A percentile compares a stretch with the other conserved stretches of the same genome.
phyloP scores from a whole-genome alignment of 306 rosid genomes.

The Vachellia pachyceras region DNA sequence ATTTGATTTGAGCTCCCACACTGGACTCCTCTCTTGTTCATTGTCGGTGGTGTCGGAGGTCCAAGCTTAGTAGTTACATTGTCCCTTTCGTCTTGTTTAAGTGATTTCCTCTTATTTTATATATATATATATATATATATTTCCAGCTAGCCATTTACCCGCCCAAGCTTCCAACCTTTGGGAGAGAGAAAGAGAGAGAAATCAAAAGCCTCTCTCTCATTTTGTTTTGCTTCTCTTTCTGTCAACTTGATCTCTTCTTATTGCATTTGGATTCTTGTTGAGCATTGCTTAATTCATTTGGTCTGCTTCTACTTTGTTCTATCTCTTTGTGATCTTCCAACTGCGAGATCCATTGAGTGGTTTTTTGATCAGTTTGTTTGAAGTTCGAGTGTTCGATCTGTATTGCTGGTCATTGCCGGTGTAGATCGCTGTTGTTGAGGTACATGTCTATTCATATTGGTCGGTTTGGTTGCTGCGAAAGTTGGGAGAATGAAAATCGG shows the following conservation, averaged over 20 bases:
- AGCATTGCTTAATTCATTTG: slow-evolving; percentile 5
- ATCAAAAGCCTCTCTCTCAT: too few species aligned
- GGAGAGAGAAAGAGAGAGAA: slow-evolving; percentile 24
- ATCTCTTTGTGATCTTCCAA: slow-evolving; percentile 9
- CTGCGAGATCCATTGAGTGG: slow-evolving; percentile 1
- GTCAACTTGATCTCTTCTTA: slow-evolving; percentile 46
- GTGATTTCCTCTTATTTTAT: slow-evolving; percentile 38
- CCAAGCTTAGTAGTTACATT: slow-evolving; percentile 43
- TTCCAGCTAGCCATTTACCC: slow-evolving; percentile 55
- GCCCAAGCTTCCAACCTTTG: slow-evolving; percentile 33
- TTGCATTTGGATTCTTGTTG: slow-evolving; percentile 30
- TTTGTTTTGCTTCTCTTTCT: slow-evolving; percentile 31
- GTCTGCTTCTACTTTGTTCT: slow-evolving; percentile 9
- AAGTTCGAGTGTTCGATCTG: slow-evolving; percentile 29
- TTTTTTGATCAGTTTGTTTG: slow-evolving; percentile 28
- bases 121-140: slow-evolving; percentile 42
- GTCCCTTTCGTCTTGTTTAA: slow-evolving; percentile 65
- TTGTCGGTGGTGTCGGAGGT: slow-evolving; percentile 70
- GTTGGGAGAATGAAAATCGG: slow-evolving; percentile 14
- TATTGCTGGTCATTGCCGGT: slow-evolving; percentile 9
- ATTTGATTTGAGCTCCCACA: slow-evolving; percentile 30
- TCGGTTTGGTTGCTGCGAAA: slow-evolving; percentile 26
- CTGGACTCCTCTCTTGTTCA: background rate
- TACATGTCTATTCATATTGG: slow-evolving; percentile 28
- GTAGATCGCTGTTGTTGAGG: slow-evolving; percentile 45